Conservation (phyloP, 2,329 filamentous ascomycete genomes). For the Phaeosphaeriaceae sp. region DNA sequence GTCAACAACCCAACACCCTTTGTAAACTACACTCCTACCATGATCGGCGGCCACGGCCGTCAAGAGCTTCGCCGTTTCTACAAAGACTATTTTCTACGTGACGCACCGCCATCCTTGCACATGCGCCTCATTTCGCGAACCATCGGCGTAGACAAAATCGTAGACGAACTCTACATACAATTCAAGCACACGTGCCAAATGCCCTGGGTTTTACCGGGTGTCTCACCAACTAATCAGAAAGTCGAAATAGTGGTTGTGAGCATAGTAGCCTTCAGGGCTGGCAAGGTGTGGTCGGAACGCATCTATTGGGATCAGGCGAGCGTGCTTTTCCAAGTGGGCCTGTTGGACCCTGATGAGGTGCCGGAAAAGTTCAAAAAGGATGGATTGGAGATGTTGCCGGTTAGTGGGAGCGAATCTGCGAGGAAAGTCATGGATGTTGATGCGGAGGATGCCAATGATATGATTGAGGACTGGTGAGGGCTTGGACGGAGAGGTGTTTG, state of each 20-base stretch:
- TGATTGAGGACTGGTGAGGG: constrained; percentile 54
- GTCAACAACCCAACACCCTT: constrained; percentile 44
- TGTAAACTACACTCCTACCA: constrained; percentile 53
- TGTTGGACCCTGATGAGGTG: constrained; percentile 63
- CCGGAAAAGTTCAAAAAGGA: constrained; percentile 53
- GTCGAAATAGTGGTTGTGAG: constrained; percentile 65
- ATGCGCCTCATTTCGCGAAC: constrained; percentile 65
- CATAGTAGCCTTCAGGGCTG: constrained; percentile 62
- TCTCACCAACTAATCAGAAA: constrained; percentile 62
- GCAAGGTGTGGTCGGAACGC: constrained; percentile 62
- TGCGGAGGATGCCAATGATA: constrained; percentile 52
- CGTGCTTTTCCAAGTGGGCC: constrained; percentile 64
- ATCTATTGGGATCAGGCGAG: constrained; percentile 69
- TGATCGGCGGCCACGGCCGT: constrained; percentile 54
- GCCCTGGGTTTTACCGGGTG: constrained; percentile 65
- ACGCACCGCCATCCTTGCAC: constrained; percentile 54
- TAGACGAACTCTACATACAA: constrained; percentile 64
- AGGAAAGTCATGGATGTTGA: constrained; percentile 56
- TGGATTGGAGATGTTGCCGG: constrained; percentile 55
- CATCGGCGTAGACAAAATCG: constrained; percentile 63
- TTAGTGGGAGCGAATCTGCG: constrained; percentile 55
- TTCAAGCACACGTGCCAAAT: constrained; percentile 64
- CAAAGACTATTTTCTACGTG: constrained; percentile 60
- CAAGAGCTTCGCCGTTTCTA: constrained; percentile 61
- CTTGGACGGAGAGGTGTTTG: background rate